These are phyloP conservation scores for Stenogyne calaminthoides DNA, from an alignment of 305 asterid genomes.

Conservation along the genomic window DNA sequence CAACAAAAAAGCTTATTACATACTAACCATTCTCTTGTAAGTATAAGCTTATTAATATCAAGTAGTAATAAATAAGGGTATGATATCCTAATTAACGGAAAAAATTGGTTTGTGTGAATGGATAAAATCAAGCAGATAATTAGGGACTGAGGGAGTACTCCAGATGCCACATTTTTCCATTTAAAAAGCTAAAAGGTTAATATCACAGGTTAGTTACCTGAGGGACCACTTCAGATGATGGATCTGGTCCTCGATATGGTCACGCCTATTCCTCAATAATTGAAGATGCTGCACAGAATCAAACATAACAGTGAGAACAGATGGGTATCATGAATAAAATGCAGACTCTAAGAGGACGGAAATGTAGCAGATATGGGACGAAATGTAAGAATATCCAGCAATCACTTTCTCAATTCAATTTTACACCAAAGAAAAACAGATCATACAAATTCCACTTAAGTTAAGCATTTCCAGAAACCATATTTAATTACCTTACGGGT, in stretches of 20 bases:
- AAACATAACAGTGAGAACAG: conserved; percentile 21
- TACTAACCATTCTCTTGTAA: no score
- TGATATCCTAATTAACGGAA: no score
- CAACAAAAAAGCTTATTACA: no score
- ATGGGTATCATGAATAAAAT: conserved; percentile 14
- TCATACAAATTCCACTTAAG: background rate
- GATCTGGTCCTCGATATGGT: conserved; percentile 76
- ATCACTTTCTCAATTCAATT: conserved; percentile 19
- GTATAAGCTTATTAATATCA: no score
- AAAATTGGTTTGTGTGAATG: no score
- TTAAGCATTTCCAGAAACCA: background rate
- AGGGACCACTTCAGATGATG: conserved; percentile 91
- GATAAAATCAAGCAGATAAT: no score
- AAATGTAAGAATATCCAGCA: conserved; percentile 20
- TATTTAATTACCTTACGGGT: conserved; percentile 68
- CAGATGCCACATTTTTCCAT: background rate
- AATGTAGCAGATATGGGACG: conserved; percentile 24
- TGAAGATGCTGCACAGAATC: conserved; percentile 68
- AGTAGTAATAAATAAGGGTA: no score
- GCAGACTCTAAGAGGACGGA: conserved; percentile 8
- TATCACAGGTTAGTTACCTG: conserved; percentile 45
- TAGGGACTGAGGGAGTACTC: background rate
- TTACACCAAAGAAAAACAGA: conserved; percentile 13
- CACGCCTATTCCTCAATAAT: conserved; percentile 72
- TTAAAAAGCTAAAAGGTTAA: conserved; percentile 7